Conservation (phyloP, 345 rosid species). For the Salix arbutifolia region DNA sequence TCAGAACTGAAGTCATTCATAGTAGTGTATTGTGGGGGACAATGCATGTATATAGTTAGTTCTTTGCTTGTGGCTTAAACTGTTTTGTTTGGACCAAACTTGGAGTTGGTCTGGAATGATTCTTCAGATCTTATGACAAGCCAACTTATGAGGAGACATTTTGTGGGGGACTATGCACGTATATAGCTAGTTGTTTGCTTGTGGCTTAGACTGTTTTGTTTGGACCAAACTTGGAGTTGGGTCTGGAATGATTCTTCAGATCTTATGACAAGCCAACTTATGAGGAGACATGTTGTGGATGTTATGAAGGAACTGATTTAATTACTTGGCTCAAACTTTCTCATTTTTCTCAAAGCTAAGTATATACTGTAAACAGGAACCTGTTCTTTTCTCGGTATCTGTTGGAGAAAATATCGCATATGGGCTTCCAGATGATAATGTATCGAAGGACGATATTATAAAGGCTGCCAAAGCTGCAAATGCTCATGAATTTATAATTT, state of each 20-base stretch:
- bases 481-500: slow-evolving; percentile 89
- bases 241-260: neutral
- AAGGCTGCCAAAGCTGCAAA: slow-evolving; percentile 96
- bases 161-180: neutral
- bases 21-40: neutral
- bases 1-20: neutral
- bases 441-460: slow-evolving; percentile 81
- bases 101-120: neutral
- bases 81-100: neutral
- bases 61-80: neutral
- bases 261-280: neutral
- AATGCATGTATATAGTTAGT: neutral
- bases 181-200: neutral
- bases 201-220: neutral
- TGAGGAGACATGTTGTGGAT: neutral
- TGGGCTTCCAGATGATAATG: slow-evolving; percentile 88
- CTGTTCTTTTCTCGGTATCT: slow-evolving; percentile 83
- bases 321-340: neutral
- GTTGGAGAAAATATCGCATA: slow-evolving; percentile 96
- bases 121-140: neutral
- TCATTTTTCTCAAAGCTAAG: neutral
- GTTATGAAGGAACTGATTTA: neutral
- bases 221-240: neutral
- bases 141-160: neutral
- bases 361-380: slow-evolving; percentile 51